Evolutionary conservation across 2,329 filamentous ascomycete species (phyloP).

Genomic region (Colletotrichum camelliae): DNA sequence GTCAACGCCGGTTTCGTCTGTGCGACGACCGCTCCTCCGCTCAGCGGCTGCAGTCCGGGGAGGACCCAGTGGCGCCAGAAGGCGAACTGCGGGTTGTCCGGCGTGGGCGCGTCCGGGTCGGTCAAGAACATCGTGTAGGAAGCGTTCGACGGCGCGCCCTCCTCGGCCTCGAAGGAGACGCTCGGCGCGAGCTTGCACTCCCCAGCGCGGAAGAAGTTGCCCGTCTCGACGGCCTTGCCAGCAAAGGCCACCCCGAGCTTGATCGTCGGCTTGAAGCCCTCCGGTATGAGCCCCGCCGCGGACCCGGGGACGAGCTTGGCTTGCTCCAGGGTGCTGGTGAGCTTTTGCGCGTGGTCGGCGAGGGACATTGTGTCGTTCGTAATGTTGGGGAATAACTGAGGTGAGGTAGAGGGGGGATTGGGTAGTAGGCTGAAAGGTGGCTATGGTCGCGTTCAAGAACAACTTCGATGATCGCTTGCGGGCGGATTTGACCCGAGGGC

Average conservation of each 20-base stretch:
- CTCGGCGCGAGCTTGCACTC: constrained; percentile 42
- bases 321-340: constrained; percentile 37
- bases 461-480: not conserved
- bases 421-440: too few relatives aligned
- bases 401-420: not conserved
- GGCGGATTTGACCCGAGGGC: constrained; percentile 8
- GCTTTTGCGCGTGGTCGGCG: constrained; percentile 24
- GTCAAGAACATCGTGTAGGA: constrained; percentile 55
- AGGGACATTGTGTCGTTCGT: not conserved
- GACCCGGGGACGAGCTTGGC: constrained; percentile 45
- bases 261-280: constrained; percentile 45
- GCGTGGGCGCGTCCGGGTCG: constrained; percentile 61
- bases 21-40: constrained; percentile 26
- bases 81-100: constrained; percentile 58
- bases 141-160: constrained; percentile 28
- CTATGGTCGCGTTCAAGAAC: not conserved
- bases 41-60: constrained; percentile 39
- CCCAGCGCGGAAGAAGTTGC: constrained; percentile 43
- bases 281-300: constrained; percentile 44
- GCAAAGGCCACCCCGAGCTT: constrained; percentile 41
- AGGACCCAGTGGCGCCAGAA: constrained; percentile 62
- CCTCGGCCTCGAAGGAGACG: constrained; percentile 40
- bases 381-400: not conserved
- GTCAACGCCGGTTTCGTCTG: constrained; percentile 41
- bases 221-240: constrained; percentile 37